Evolutionary conservation across 169 alveolate species (phyloP).

Genomic region (Besnoitia besnoiti): DNA sequence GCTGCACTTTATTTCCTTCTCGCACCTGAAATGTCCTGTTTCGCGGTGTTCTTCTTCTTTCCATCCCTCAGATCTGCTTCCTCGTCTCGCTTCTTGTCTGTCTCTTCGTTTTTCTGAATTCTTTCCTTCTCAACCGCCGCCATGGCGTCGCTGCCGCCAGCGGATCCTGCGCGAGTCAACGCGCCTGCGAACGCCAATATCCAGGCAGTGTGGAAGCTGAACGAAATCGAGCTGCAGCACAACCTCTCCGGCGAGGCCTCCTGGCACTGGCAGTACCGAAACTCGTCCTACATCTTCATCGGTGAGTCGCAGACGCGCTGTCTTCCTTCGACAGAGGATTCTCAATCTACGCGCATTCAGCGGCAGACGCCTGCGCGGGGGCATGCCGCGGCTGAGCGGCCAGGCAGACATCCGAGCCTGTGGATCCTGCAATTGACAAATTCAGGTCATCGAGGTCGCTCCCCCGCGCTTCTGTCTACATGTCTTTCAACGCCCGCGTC

Average conservation of each 20-base stretch:
- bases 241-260: conserved; percentile 79
- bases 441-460: too few relatives aligned
- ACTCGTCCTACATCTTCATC: conserved; percentile 22
- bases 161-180: conserved; percentile 12
- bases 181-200: conserved; percentile 41
- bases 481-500: too few relatives aligned
- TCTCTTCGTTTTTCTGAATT: neutral
- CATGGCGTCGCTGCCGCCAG: neutral
- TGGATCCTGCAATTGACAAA: too few relatives aligned
- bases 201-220: conserved; percentile 63
- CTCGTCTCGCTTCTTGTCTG: neutral
- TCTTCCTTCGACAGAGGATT: too few relatives aligned
- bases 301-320: too few relatives aligned
- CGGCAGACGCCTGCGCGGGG: too few relatives aligned
- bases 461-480: too few relatives aligned
- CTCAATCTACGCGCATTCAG: too few relatives aligned
- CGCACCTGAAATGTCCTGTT: too few relatives aligned
- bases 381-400: too few relatives aligned
- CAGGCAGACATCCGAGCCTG: too few relatives aligned
- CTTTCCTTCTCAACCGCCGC: neutral
- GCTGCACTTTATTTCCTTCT: too few relatives aligned
- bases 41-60: neutral
- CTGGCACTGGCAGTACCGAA: conserved; percentile 77
- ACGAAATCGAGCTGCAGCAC: conserved; percentile 80
- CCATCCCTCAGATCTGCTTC: neutral